Conservation (phyloP, 192 early-diverging fungal genomes). For the Umbelopsis isabellina region DNA sequence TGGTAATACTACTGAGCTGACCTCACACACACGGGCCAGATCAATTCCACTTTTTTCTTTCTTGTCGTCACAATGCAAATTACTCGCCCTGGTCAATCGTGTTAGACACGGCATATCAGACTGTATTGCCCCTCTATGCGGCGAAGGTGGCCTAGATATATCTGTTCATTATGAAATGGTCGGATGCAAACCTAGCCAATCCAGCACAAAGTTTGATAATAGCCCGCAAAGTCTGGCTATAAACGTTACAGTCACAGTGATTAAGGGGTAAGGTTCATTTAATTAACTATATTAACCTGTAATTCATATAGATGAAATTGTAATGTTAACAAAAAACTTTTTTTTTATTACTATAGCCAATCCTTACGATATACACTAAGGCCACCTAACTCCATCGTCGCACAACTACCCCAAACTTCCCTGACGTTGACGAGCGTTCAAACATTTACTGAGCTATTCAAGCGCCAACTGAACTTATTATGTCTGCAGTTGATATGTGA, state of each 20-base stretch:
- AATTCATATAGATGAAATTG: background rate
- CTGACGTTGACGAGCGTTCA: conserved; percentile 31
- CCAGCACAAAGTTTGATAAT: background rate
- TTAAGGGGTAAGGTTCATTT: conserved; percentile 35
- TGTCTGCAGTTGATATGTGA: conserved; percentile 37
- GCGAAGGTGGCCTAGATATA: conserved; percentile 33
- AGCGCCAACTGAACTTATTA: conserved; percentile 38
- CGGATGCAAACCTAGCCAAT: background rate
- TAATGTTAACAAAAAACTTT: background rate
- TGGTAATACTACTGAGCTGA: background rate
- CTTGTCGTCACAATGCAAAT: conserved; percentile 32
- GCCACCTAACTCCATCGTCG: conserved; percentile 31
- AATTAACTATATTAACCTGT: background rate
- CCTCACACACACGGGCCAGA: conserved; percentile 22
- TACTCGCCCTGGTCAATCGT: conserved; percentile 35
- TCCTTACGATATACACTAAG: conserved; percentile 31
- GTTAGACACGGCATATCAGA: conserved; percentile 32
- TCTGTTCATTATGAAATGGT: conserved; percentile 36
- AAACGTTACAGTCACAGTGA: conserved; percentile 32
- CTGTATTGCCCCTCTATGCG: conserved; percentile 28
- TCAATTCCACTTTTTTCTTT: conserved; percentile 15
- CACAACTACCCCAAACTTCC: conserved; percentile 30
- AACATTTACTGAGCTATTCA: conserved; percentile 38
- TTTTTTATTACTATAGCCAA: conserved; percentile 15
- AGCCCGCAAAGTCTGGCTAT: conserved; percentile 17